Conservation (phyloP, 495 filamentous ascomycete genomes). For the Aspergillus biplanus region DNA sequence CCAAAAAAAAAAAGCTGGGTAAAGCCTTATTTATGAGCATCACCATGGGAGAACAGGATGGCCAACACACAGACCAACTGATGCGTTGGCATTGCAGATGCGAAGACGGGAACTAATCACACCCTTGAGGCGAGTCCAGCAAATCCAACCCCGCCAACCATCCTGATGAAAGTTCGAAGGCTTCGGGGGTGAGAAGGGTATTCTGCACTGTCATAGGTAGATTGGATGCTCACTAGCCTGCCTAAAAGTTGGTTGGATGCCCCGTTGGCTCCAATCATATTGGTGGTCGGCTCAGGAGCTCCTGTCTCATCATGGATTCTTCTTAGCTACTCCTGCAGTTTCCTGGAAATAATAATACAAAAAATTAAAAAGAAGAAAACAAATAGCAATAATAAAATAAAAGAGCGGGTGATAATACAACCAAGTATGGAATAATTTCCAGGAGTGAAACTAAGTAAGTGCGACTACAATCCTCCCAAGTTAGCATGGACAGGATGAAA, state of each 20-base stretch:
- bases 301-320: not conserved
- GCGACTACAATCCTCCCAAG: too few relatives aligned
- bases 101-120: slow-evolving; percentile 35
- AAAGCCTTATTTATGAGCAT: slow-evolving; percentile 18
- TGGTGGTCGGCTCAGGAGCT: not conserved
- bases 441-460: too few relatives aligned
- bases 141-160: slow-evolving; percentile 30
- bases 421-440: too few relatives aligned
- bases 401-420: too few relatives aligned
- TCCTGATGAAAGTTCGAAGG: slow-evolving; percentile 12
- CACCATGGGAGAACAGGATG: slow-evolving; percentile 12
- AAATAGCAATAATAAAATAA: too few relatives aligned
- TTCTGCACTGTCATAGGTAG: slow-evolving; percentile 11
- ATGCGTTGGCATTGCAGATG: slow-evolving; percentile 45
- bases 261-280: slow-evolving; percentile 5
- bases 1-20: slow-evolving; percentile 3
- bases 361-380: too few relatives aligned
- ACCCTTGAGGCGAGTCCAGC: slow-evolving; percentile 23
- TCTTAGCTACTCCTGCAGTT: not conserved
- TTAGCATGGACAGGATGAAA: too few relatives aligned
- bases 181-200: slow-evolving; percentile 13
- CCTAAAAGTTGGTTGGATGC: slow-evolving; percentile 2
- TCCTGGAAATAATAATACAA: not conserved
- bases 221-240: slow-evolving; percentile 2
- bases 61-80: slow-evolving; percentile 41